phyloP scores from a whole-genome alignment of 2,329 filamentous ascomycete genomes.

The Helminthosporium solani region DNA sequence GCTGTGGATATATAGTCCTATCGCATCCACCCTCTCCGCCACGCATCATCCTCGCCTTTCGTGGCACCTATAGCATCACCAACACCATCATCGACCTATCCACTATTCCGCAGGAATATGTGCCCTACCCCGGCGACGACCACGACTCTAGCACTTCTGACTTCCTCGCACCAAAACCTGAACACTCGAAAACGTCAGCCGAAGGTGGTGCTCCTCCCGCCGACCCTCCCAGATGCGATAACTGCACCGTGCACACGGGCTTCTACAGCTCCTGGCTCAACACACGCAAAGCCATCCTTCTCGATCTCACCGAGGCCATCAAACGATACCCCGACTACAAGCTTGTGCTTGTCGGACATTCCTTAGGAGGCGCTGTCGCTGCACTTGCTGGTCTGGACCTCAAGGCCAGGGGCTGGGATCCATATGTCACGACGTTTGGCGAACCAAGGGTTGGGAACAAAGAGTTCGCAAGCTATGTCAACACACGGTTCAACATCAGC shows the following conservation, averaged over 20 bases:
- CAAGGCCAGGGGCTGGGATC: constrained; percentile 70
- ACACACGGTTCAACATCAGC: constrained; percentile 50
- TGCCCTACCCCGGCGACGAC: constrained; percentile 70
- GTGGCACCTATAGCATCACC: constrained; percentile 89
- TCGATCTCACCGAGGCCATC: constrained; percentile 62
- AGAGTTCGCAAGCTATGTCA: constrained; percentile 55
- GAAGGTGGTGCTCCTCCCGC: constrained; percentile 27
- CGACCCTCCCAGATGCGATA: constrained; percentile 62
- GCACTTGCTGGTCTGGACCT: constrained; percentile 84
- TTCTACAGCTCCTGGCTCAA: constrained; percentile 84
- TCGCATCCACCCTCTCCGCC: constrained; percentile 64
- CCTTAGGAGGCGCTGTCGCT: constrained; percentile 87
- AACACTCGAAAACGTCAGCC: constrained; percentile 9
- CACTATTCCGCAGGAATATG: constrained; percentile 84
- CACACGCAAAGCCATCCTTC: constrained; percentile 68
- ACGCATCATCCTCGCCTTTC: constrained; percentile 81
- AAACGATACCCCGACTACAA: constrained; percentile 67
- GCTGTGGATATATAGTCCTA: constrained; percentile 90
- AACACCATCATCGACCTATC: constrained; percentile 91
- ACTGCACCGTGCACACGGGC: constrained; percentile 90
- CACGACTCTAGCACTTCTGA: constrained; percentile 22
- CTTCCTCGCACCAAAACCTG: constrained; percentile 20
- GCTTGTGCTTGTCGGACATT: constrained; percentile 83
- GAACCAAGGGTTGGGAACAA: constrained; percentile 69
- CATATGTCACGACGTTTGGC: constrained; percentile 85